Conservation (phyloP, 2,329 filamentous ascomycete species). For the Fusarium palustre region DNA sequence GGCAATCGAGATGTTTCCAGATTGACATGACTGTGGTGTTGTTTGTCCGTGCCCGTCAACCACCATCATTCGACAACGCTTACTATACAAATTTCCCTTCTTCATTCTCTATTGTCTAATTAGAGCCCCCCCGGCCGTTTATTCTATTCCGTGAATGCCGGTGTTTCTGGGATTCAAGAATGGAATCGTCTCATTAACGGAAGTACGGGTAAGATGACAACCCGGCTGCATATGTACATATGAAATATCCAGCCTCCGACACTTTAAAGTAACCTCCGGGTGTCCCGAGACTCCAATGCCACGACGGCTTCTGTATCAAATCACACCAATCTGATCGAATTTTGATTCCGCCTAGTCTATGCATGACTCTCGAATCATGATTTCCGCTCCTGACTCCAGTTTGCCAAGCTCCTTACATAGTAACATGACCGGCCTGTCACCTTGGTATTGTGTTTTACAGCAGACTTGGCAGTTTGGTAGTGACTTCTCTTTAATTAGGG, state of each 20-base stretch:
- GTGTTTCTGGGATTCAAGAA: not conserved
- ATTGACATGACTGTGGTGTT: constrained; percentile 41
- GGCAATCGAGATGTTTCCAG: not conserved
- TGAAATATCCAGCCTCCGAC: constrained; percentile 14
- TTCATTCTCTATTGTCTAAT: not conserved
- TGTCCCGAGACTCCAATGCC: not conserved
- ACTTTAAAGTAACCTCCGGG: constrained; percentile 19
- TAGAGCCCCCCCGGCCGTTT: not conserved
- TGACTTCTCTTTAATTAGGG: not conserved
- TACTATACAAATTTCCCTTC: not conserved
- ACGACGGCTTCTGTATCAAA: not conserved
- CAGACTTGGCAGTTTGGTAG: not conserved
- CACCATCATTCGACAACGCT: constrained; percentile 34
- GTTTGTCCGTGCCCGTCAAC: constrained; percentile 32
- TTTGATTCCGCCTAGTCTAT: not conserved
- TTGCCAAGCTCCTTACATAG: constrained; percentile 3
- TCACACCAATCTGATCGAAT: not conserved
- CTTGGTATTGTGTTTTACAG: not conserved
- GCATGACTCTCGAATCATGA: not conserved
- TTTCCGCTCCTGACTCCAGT: not conserved
- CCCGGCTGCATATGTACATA: not conserved
- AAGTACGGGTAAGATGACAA: constrained; percentile 17
- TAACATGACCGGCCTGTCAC: constrained; percentile 2
- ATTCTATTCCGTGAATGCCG: constrained; percentile 2
- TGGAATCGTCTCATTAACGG: constrained; percentile 1